phyloP scores from a whole-genome alignment of 2,329 filamentous ascomycete genomes.

The Didymella segeticola region DNA sequence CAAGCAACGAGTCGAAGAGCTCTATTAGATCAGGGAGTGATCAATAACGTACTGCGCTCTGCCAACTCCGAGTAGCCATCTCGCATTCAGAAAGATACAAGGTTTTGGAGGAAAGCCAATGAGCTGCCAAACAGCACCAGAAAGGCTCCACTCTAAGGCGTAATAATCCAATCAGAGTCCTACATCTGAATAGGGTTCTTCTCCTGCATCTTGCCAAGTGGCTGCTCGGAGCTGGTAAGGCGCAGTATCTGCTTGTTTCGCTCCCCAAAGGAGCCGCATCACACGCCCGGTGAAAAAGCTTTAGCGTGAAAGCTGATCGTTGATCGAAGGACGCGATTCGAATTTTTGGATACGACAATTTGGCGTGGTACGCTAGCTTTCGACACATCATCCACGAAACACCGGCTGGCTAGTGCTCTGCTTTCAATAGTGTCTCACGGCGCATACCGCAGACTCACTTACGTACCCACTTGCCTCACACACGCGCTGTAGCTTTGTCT shows the following conservation, averaged over 20 bases:
- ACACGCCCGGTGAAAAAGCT: neutral
- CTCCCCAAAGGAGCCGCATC: neutral
- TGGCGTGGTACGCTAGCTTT: conserved; percentile 3
- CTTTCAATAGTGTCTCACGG: conserved; percentile 4
- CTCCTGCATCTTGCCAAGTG: no score
- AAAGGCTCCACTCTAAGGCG: no score
- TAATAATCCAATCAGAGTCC: no score
- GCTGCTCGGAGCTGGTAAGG: no score
- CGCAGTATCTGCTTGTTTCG: neutral
- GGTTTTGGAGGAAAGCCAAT: no score
- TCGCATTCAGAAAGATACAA: no score
- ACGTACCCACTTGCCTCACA: neutral
- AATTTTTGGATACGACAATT: conserved; percentile 4
- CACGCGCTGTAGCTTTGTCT: no score
- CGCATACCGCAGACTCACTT: neutral
- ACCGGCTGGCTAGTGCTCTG: conserved; percentile 1
- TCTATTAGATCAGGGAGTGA: conserved; percentile 1
- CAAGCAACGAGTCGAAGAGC: neutral
- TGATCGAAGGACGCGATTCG: neutral
- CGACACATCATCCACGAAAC: conserved; percentile 9
- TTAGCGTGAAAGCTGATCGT: neutral
- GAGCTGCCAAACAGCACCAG: no score
- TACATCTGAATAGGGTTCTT: no score
- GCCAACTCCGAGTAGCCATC: no score
- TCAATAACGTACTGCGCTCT: no score